Evolutionary conservation across 768 basidiomycete species (phyloP).

Genomic region (Arthromyces matolae): DNA sequence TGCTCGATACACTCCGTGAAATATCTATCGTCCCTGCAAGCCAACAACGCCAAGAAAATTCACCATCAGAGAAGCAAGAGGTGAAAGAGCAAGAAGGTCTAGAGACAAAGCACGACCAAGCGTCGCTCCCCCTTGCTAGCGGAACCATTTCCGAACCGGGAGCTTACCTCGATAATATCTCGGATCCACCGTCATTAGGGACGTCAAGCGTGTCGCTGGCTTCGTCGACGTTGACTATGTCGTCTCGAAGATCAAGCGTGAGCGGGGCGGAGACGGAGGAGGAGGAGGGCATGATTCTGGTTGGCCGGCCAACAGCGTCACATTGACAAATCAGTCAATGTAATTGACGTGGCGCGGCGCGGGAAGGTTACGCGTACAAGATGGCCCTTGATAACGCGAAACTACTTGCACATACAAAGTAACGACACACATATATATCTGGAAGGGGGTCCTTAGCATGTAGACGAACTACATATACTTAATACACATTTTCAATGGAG

Average conservation of each 20-base stretch:
- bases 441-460: no score
- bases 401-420: no score
- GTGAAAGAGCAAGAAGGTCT: constrained; percentile 4
- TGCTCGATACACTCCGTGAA: constrained; percentile 74
- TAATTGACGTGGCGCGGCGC: background rate
- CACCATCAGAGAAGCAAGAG: background rate
- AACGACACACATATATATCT: background rate
- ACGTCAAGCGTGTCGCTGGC: constrained; percentile 2
- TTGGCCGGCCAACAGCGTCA: constrained; percentile 51
- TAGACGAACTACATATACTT: no score
- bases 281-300: constrained; percentile 80
- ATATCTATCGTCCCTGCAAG: constrained; percentile 55
- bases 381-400: no score
- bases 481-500: no score
- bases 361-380: no score
- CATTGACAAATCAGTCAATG: no score
- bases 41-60: constrained; percentile 7
- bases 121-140: no score
- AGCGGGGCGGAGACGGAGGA: constrained; percentile 74
- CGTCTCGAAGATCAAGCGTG: constrained; percentile 47
- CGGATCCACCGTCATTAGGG: background rate
- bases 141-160: constrained; percentile 3
- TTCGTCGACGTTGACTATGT: constrained; percentile 28
- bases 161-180: background rate
- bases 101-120: constrained; percentile 6